Base-by-base conservation (phyloP, 2,329 filamentous ascomycete genomes). In the Phaeosphaeria sp. region DNA sequence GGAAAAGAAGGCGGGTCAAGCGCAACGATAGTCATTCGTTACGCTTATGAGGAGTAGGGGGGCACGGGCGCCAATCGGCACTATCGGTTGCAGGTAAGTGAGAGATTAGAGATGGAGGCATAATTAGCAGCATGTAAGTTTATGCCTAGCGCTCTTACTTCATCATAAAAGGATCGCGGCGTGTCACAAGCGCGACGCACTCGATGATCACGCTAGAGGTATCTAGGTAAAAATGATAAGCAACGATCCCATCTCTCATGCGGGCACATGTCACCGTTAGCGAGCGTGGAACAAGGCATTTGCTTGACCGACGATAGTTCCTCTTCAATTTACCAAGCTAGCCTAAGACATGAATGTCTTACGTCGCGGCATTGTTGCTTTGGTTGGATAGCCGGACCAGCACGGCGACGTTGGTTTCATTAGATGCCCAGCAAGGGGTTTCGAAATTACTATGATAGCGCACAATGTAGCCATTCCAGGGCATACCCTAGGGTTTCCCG, bases 121-220 rank as follows among this genome's bases (percentile, higher is more conserved):
- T 67, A 64, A 70, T 72, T 70, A 72, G 68, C 63, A 71, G 51
- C 22, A 68, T 60, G 56, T 68, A 62, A 62, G 63, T 64, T 63
- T 68, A 67, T 63, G 66, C 67, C 68, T 67, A 66, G 65, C 66
- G 62, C 56, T 52, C 55, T 57, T 57, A 55, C 58, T 60, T 53
- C 67, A 70, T 71, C 67, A 66, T 64, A 61, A 64, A 65, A 64
- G 61, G 63, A 60, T 51, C 51, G 59, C 48, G 55, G 58, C 50
- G 59, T 63, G 61, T 65, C 57, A 57, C 58, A 63, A 52, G 62
- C 57, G 49, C 53, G 46, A 52, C 52, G 54, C 63, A 57, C 66
- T 68, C 3, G n/a, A 13, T 43, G 41, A 43, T 22, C 20, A n/a
- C 20, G n/a, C 41, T 43, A 43, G 41, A 20, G 11, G 15, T 20